A percentile compares a stretch with the other conserved stretches of the same genome.
phyloP scores from a whole-genome alignment of 805 yeast species.

The Suhomyces sp. region DNA sequence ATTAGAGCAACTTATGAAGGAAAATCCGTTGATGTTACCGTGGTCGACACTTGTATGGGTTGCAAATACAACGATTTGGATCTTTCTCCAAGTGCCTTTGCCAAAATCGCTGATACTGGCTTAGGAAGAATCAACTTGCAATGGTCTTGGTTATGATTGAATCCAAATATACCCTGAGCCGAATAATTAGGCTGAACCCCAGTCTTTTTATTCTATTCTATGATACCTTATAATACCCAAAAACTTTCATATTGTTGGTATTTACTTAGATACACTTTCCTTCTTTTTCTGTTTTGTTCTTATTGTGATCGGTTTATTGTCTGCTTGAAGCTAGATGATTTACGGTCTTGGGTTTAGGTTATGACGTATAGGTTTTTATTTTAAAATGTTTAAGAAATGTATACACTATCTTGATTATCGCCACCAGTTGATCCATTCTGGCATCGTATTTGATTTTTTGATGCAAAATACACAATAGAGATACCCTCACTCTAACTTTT shows the following conservation, averaged over 20 bases:
- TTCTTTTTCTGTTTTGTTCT: background rate
- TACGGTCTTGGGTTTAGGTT: background rate
- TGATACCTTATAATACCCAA: background rate
- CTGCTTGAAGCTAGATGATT: conserved; percentile 3
- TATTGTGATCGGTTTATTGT: background rate
- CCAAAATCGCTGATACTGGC: conserved; percentile 46
- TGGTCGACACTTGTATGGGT: conserved; percentile 57
- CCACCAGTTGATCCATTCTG: background rate
- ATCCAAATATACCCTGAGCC: background rate
- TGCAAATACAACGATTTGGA: conserved; percentile 52
- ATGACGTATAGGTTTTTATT: background rate
- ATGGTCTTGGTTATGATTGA: conserved; percentile 38
- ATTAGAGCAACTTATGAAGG: conserved; percentile 47
- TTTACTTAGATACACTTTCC: background rate
- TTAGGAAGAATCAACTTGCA: conserved; percentile 54
- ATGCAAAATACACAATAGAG: background rate
- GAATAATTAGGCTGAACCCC: background rate
- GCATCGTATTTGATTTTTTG: background rate
- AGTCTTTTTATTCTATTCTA: background rate
- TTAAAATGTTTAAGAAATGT: background rate
- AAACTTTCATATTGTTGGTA: background rate
- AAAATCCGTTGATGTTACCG: conserved; percentile 53
- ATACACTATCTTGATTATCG: background rate
- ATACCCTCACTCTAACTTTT: too few species aligned
- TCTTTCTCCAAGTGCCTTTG: conserved; percentile 60